Evolutionary conservation across 352 stramenopile species (phyloP).

Genomic region (Phytophthora aleatoria): DNA sequence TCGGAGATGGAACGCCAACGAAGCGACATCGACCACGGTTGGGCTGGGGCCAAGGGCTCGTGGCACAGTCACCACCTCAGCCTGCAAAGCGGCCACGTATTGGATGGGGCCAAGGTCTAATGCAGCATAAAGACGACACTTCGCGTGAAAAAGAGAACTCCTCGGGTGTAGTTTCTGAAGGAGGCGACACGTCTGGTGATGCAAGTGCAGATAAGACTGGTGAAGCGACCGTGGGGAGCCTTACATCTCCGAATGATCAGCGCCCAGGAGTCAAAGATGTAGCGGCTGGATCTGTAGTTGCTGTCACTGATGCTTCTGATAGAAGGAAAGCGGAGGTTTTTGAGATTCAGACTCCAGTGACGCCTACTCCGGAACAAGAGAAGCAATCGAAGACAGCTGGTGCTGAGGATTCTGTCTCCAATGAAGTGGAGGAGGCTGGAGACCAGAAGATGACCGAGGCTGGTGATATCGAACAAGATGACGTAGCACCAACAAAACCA

Average conservation of each 20-base stretch:
- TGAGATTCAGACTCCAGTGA: constrained; percentile 6
- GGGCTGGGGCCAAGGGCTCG: constrained; percentile 85
- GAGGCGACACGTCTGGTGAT: constrained; percentile 6
- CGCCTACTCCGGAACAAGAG: constrained; percentile 14
- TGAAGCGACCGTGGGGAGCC: constrained; percentile 1
- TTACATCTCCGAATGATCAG: constrained; percentile 6
- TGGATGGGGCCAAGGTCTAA: constrained; percentile 81
- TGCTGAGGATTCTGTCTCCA: constrained; percentile 1
- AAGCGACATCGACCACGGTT: constrained; percentile 71
- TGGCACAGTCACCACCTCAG: constrained; percentile 62
- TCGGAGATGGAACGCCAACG: constrained; percentile 41
- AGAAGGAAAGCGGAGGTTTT: background rate
- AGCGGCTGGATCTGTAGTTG: background rate
- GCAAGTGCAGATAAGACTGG: constrained; percentile 8
- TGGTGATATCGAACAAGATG: constrained; percentile 15
- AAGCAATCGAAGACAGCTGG: constrained; percentile 5
- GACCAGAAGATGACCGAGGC: constrained; percentile 6
- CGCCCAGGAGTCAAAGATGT: constrained; percentile 6
- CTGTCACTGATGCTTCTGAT: background rate
- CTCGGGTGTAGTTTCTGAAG: constrained; percentile 4
- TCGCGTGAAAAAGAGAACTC: constrained; percentile 17
- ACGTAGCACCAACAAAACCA: constrained; percentile 22
- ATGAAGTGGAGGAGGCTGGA: constrained; percentile 9
- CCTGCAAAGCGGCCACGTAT: constrained; percentile 78
- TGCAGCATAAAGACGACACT: constrained; percentile 42